phyloP scores from a whole-genome alignment of 208 protist genomes.

The Crithidia sp. region DNA sequence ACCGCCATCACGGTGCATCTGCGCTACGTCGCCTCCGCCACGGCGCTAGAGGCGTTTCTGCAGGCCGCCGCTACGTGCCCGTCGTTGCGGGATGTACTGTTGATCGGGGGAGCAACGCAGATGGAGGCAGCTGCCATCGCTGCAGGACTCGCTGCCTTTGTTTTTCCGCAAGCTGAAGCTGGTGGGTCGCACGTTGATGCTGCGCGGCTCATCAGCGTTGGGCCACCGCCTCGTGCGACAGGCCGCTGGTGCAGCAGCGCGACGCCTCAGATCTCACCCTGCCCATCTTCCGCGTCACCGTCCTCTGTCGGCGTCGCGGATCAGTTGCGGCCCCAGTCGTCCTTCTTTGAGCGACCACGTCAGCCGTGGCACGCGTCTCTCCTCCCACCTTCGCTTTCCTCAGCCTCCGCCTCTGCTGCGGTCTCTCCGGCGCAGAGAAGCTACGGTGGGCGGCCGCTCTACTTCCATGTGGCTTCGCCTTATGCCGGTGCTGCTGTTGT shows the following conservation, averaged over 20 bases:
- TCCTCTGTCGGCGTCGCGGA: not conserved
- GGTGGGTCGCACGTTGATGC: not conserved
- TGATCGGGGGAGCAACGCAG: constrained; percentile 54
- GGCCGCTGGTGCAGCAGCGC: not conserved
- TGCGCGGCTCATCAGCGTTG: not conserved
- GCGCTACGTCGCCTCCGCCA: constrained; percentile 45
- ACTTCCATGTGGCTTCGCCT: too few species aligned
- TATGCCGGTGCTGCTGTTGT: too few species aligned
- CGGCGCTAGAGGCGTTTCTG: constrained; percentile 54
- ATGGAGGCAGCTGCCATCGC: constrained; percentile 57
- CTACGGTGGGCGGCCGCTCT: too few species aligned
- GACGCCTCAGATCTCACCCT: not conserved
- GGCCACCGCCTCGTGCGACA: not conserved
- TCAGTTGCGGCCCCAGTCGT: too few species aligned
- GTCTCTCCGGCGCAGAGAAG: too few species aligned
- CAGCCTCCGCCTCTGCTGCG: too few species aligned
- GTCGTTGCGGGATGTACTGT: constrained; percentile 41
- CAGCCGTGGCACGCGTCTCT: too few species aligned
- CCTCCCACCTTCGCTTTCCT: too few species aligned
- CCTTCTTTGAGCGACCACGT: too few species aligned
- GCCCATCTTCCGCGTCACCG: not conserved
- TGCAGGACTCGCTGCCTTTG: constrained; percentile 46
- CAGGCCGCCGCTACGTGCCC: constrained; percentile 43
- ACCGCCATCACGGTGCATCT: constrained; percentile 50
- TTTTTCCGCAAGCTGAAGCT: not conserved